phyloP scores from a whole-genome alignment of 2,329 filamentous ascomycete genomes.

The Neurospora crassa region DNA sequence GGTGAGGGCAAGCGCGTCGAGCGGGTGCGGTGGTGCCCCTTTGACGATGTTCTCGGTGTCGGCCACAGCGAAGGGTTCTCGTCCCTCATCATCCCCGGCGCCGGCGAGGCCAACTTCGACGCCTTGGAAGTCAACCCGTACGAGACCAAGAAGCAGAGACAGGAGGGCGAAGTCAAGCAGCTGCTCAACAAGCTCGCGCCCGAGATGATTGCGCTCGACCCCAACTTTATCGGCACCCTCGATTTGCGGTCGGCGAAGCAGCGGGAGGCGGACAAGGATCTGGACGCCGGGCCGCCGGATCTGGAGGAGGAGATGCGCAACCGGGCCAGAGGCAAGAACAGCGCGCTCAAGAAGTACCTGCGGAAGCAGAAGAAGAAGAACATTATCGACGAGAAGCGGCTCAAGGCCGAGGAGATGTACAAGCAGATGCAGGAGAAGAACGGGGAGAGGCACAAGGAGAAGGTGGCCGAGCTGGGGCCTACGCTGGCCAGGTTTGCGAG shows the following conservation, averaged over 20 bases:
- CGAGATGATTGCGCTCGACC: slow-evolving; percentile 93
- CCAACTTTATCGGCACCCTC: slow-evolving; percentile 81
- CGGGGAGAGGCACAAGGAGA: slow-evolving; percentile 51
- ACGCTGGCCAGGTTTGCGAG: slow-evolving; percentile 77
- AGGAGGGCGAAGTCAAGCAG: slow-evolving; percentile 81
- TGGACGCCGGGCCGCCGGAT: slow-evolving; percentile 58
- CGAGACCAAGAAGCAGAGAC: slow-evolving; percentile 85
- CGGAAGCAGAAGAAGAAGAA: slow-evolving; percentile 90
- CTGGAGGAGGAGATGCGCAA: slow-evolving; percentile 59
- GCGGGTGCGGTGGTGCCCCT: slow-evolving; percentile 83
- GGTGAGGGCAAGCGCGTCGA: slow-evolving; percentile 76
- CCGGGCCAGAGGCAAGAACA: slow-evolving; percentile 80
- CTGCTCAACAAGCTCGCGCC: slow-evolving; percentile 91
- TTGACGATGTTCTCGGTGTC: slow-evolving; percentile 84
- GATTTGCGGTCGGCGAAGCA: slow-evolving; percentile 74
- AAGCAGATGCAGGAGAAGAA: slow-evolving; percentile 60
- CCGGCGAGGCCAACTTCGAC: slow-evolving; percentile 96
- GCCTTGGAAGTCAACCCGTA: slow-evolving; percentile 90
- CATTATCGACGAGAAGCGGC: slow-evolving; percentile 88
- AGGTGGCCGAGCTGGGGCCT: slow-evolving; percentile 69
- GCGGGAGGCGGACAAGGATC: slow-evolving; percentile 64
- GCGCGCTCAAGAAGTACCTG: slow-evolving; percentile 75
- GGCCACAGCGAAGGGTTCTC: slow-evolving; percentile 80
- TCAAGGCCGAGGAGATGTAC: slow-evolving; percentile 77
- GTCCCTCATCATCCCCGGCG: slow-evolving; percentile 81